A percentile compares a stretch with the other conserved stretches of the same genome.
Evolutionary conservation across 257 asterid species (phyloP).

Genomic region (Voacanga thouarsii): DNA sequence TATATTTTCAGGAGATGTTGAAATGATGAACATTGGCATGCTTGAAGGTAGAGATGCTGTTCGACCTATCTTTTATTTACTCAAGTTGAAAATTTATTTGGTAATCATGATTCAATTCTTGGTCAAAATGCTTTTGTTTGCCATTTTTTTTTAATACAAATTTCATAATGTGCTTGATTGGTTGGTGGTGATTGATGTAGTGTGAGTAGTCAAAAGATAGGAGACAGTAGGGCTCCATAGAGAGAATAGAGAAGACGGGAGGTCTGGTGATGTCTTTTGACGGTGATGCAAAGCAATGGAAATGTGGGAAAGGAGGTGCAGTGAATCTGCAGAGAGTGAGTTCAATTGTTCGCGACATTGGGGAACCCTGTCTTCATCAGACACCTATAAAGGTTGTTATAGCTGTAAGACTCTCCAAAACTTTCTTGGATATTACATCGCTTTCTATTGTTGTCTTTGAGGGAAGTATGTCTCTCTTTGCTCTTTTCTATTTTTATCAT

Average conservation of each 20-base stretch:
- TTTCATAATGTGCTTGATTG: not conserved
- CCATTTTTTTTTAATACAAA: not conserved
- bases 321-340: conserved; percentile 76
- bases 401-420: conserved; percentile 49
- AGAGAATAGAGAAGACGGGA: conserved; percentile 18
- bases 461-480: not conserved
- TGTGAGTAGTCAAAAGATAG: not conserved
- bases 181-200: conserved; percentile 6
- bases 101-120: not conserved
- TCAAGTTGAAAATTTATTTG: not conserved
- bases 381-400: conserved; percentile 80
- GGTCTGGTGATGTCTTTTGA: conserved; percentile 75
- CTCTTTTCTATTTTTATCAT: not conserved
- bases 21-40: too few relatives aligned
- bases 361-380: conserved; percentile 95
- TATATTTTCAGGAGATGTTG: not conserved
- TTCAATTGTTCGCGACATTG: conserved; percentile 85
- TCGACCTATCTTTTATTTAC: not conserved
- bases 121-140: not conserved
- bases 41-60: not conserved
- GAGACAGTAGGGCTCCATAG: not conserved
- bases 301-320: conserved; percentile 72
- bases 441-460: not conserved
- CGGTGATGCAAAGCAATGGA: conserved; percentile 73
- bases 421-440: conserved; percentile 2